These are phyloP conservation scores for Pharnaceum exiguum DNA, from an alignment of 148 eudicot species.

Conservation along the genomic window DNA sequence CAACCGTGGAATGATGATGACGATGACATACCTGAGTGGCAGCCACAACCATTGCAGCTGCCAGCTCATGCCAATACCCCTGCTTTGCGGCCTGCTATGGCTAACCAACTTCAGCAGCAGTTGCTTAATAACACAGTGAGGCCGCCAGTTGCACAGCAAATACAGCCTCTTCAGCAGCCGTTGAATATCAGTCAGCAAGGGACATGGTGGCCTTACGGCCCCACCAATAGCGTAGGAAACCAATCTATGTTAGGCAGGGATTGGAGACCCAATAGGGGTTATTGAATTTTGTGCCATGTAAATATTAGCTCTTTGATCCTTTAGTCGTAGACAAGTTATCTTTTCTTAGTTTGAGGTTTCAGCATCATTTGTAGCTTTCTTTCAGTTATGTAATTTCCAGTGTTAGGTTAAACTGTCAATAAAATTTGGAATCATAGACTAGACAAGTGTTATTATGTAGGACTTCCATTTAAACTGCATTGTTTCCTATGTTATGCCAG, in stretches of 20 bases:
- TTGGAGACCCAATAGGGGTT: slow-evolving; percentile 36
- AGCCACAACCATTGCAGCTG: slow-evolving; percentile 37
- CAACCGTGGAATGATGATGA: slow-evolving; percentile 78
- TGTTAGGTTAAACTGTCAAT: too few relatives aligned
- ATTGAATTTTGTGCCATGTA: slow-evolving; percentile 18
- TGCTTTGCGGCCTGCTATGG: slow-evolving; percentile 15
- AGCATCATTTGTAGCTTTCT: background rate
- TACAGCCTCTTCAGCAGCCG: slow-evolving; percentile 30
- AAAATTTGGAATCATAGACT: too few relatives aligned
- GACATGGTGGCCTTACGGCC: slow-evolving; percentile 30
- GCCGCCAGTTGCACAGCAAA: slow-evolving; percentile 12
- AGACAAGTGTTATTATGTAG: too few relatives aligned
- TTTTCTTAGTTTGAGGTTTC: background rate
- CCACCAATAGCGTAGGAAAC: slow-evolving; percentile 7
- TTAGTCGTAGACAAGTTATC: background rate
- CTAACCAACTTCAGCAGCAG: slow-evolving; percentile 10
- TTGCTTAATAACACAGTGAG: slow-evolving; percentile 8
- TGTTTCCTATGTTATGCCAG: too few relatives aligned
- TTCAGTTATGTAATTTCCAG: background rate
- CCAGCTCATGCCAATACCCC: background rate
- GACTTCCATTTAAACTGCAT: too few relatives aligned
- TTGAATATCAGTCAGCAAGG: slow-evolving; percentile 26
- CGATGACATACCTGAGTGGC: slow-evolving; percentile 97
- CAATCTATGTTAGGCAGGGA: slow-evolving; percentile 12
- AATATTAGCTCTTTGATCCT: background rate